A percentile compares a stretch with the other conserved stretches of the same genome.
These are phyloP conservation scores for Henckelia pumila DNA, from an alignment of 257 asterid genomes.

Conservation along the genomic window DNA sequence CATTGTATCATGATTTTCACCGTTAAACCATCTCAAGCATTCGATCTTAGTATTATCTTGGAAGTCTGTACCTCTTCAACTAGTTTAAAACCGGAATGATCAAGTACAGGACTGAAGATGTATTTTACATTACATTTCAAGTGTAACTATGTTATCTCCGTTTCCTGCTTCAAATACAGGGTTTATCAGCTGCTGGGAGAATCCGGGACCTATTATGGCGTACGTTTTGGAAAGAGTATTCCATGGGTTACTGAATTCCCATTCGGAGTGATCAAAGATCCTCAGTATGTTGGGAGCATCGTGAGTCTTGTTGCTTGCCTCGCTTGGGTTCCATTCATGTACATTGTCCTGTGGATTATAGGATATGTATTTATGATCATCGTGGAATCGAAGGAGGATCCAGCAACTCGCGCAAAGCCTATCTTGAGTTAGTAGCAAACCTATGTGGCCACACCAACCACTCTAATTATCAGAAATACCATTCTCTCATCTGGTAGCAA, in stretches of 20 bases:
- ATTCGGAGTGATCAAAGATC: conserved; percentile 81
- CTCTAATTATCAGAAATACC: not conserved
- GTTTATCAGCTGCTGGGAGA: conserved; percentile 93
- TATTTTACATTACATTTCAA: not conserved
- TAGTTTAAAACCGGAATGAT: not conserved
- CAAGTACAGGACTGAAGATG: not conserved
- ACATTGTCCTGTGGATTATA: conserved; percentile 59
- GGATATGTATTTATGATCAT: conserved; percentile 72
- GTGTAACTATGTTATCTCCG: not conserved
- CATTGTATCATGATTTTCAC: no score
- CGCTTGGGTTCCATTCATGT: conserved; percentile 61
- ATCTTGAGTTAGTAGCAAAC: conserved; percentile 29
- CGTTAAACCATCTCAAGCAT: no score
- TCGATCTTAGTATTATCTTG: no score
- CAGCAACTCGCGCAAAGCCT: conserved; percentile 71
- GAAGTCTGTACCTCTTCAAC: not conserved
- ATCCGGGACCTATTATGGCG: conserved; percentile 86
- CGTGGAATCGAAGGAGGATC: conserved; percentile 77
- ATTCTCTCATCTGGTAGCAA: not conserved
- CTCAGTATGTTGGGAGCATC: conserved; percentile 88
- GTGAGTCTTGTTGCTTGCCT: conserved; percentile 77
- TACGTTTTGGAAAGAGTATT: conserved; percentile 78
- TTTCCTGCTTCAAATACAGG: conserved; percentile 40
- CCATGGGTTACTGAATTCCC: conserved; percentile 90
- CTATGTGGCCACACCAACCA: not conserved